Evolutionary conservation across 2,329 filamentous ascomycete genomes (phyloP), one percentile per base, ranked within the genome.

Genomic region (Aspergillus quadricinctus): DNA sequence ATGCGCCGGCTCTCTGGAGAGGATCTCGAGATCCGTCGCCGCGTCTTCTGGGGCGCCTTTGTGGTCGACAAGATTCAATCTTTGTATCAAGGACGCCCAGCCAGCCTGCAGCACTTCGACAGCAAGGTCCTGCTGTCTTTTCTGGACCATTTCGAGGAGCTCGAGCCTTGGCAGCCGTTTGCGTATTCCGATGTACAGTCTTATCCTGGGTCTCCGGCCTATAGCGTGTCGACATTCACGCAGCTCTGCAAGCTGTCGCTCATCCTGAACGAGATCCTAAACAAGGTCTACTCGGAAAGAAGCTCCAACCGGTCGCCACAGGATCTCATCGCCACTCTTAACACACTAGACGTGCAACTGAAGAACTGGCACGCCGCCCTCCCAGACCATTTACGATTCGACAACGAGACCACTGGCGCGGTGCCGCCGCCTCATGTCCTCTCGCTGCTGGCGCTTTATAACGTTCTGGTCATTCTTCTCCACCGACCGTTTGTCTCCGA

Each of bases 61-160:
- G 66, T 72, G 0, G 64, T 64, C 3, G 82, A 83, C 57, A 84
- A 83, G 59, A 76, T 83, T 7, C 81, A 84, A 57, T 79, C 75
- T 14, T 64, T 84, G 0, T 84, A 83, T 50, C 80, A 81, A 60
- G 82, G 81, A 0, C 77, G 81, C 0, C 82, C 80, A 0, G 76
- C 75, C 0, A 78, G 54, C 8, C 40, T 68, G 5, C 77, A 77
- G 8, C 74, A 79, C n/a, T 72, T 71, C 0, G 77, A 82, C 25
- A 74, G 73, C 0, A 67, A 73, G 9, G 78, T 83, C 0, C 76
- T 80, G 0, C 75, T 81, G 19, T 69, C 73, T 1, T 64, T 65
- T 28, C n/a, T 65, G 31, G 63, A 67, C 11, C 50, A 56, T 3
- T 83, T 75, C 31, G 82, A 84, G 29, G 82, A 84, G 59, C 69